phyloP scores from a whole-genome alignment of 2,329 filamentous ascomycete genomes.

The Exophiala mesophila region DNA sequence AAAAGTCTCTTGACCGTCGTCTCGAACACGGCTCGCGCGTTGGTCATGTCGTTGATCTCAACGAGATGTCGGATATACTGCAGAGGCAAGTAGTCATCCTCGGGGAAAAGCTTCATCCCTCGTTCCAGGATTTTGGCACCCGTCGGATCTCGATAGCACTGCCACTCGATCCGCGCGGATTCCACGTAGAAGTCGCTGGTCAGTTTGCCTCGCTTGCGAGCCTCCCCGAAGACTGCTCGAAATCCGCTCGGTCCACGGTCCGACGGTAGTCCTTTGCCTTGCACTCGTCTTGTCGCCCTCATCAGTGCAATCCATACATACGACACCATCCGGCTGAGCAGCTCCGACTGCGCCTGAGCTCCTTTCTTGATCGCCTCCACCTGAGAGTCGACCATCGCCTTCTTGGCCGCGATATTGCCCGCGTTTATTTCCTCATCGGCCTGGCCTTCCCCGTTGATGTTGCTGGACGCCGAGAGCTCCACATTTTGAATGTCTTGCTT shows the following conservation, averaged over 20 bases:
- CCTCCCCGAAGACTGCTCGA: conserved; percentile 82
- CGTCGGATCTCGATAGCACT: conserved; percentile 90
- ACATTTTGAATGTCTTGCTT: conserved; percentile 55
- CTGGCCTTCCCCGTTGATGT: conserved; percentile 29
- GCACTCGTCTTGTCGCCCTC: conserved; percentile 86
- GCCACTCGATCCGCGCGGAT: conserved; percentile 85
- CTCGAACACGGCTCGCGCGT: conserved; percentile 93
- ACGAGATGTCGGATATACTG: conserved; percentile 96
- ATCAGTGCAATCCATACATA: conserved; percentile 94
- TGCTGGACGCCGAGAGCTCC: conserved; percentile 45
- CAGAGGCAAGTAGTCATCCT: conserved; percentile 87
- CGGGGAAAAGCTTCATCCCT: conserved; percentile 86
- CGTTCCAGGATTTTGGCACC: conserved; percentile 95
- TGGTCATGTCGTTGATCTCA: conserved; percentile 85
- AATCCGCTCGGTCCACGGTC: conserved; percentile 61
- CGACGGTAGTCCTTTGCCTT: conserved; percentile 73
- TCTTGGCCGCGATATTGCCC: conserved; percentile 44
- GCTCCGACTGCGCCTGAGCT: conserved; percentile 66
- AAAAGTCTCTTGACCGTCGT: conserved; percentile 81
- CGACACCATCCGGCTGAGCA: conserved; percentile 79
- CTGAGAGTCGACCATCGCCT: conserved; percentile 50
- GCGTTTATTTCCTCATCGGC: conserved; percentile 52
- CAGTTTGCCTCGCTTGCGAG: conserved; percentile 77
- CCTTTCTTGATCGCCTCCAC: conserved; percentile 58
- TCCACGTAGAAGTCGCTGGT: conserved; percentile 94